Percentiles rank a stretch among this genome's conserved stretches.
Evolutionary conservation across 768 basidiomycete species (phyloP).

Genomic region (Phanerochaete sordida): DNA sequence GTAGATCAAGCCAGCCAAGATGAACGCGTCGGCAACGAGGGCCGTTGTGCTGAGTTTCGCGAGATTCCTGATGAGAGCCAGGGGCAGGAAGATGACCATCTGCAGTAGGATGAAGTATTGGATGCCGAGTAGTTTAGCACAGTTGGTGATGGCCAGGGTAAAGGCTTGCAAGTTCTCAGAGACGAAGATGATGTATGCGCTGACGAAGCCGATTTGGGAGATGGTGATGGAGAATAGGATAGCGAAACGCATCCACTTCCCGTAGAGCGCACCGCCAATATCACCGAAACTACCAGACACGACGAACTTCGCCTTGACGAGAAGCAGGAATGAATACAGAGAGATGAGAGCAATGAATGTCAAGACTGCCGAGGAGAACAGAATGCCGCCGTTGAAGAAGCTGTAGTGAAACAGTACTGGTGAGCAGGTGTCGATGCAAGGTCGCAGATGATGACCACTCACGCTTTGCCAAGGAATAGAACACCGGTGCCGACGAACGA

Average conservation of each 20-base stretch:
- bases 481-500: constrained; percentile 96
- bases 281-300: constrained; percentile 95
- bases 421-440: background rate
- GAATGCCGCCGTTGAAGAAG: constrained; percentile 92
- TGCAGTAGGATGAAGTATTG: constrained; percentile 83
- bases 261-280: constrained; percentile 90
- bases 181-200: constrained; percentile 95
- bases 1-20: constrained; percentile 82
- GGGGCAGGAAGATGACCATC: constrained; percentile 81
- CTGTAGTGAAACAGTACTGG: constrained; percentile 32
- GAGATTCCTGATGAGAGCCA: constrained; percentile 89
- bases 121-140: constrained; percentile 61
- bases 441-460: constrained; percentile 25
- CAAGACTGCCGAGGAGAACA: constrained; percentile 82
- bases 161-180: constrained; percentile 90
- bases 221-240: constrained; percentile 86
- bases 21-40: constrained; percentile 92
- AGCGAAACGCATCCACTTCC: constrained; percentile 86
- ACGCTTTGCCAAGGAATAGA: constrained; percentile 94
- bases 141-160: constrained; percentile 75
- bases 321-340: constrained; percentile 88
- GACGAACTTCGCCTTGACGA: constrained; percentile 82
- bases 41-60: constrained; percentile 92
- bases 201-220: constrained; percentile 87
- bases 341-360: constrained; percentile 82